Evolutionary conservation across 345 rosid genomes (phyloP), one percentile per base, ranked within the genome.

Genomic region (Firmiana major): DNA sequence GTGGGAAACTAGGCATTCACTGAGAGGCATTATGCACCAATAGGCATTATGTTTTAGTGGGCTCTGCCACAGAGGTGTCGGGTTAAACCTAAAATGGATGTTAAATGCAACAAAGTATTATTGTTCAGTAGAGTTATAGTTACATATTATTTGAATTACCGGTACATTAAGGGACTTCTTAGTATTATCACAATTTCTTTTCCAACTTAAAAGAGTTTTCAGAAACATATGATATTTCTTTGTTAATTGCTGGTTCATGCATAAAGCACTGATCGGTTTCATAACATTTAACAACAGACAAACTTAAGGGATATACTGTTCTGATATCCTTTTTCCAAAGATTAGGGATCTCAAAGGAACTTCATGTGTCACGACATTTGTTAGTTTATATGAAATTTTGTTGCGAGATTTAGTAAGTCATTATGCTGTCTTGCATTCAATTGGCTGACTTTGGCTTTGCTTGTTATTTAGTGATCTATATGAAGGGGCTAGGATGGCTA

Each of bases 401-500:
- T 26, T 40, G 54, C 9, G 26, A 58, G 78, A 65, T 62, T 74
- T 70, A 31, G 21, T 46, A 36, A 62, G 45, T 36, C 59, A 58
- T 28, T 26, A 51, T 40, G 38, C 54, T 28, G 46, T 46, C 71
- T 71, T 59, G 38, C 21, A 63, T 77, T 31, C 67, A 76, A 49
- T 75, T 75, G 19, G 55, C 59, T 79, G 51, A 82, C 77, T 75
- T 73, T 2, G 58, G 62, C 31, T 34, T 75, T 74, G 62, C 21
- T 67, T 0, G 64, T 42, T 78, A 34, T 83, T 78, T 59, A 93
- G 98, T 80, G 99, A 95, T 85, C 87, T 93, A 63, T 95, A 95
- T 42, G 99, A 95, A 86, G 99, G 98, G 66, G 85, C 98, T 28
- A 83, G 98, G 69, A 89, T 86, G 86, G 97, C 98, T 1, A 88